phyloP scores from a whole-genome alignment of 2,329 filamentous ascomycete species.

The Calonectria fujianensis region DNA sequence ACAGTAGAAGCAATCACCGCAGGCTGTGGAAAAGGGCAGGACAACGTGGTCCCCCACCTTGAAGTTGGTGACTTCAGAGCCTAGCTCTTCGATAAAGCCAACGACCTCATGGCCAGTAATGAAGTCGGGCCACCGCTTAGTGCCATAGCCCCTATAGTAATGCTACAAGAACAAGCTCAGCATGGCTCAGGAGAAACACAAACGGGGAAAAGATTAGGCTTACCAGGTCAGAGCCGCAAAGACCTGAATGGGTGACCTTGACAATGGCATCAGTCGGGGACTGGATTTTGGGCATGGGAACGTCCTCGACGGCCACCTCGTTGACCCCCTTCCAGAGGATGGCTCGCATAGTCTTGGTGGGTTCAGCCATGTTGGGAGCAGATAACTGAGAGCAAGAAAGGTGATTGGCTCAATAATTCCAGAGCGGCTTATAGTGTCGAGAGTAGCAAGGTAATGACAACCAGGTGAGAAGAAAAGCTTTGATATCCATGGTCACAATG shows the following conservation, averaged over 20 bases:
- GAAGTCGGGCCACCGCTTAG: slow-evolving; percentile 31
- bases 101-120: slow-evolving; percentile 36
- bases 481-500: too few species aligned
- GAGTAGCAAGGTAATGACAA: not conserved
- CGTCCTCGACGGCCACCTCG: not conserved
- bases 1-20: slow-evolving; percentile 27
- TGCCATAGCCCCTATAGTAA: slow-evolving; percentile 27
- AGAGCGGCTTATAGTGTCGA: not conserved
- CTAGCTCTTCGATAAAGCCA: slow-evolving; percentile 20
- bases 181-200: not conserved
- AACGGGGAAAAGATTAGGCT: not conserved
- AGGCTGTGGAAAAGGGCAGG: slow-evolving; percentile 14
- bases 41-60: slow-evolving; percentile 25
- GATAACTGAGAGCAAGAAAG: not conserved
- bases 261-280: not conserved
- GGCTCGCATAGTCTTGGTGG: not conserved
- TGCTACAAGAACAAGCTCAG: not conserved
- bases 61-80: slow-evolving; percentile 16
- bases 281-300: not conserved
- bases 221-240: not conserved
- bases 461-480: rapidly evolving
- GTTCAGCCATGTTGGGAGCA: not conserved
- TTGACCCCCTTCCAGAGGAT: not conserved
- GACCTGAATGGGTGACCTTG: not conserved
- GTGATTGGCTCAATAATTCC: not conserved